These are phyloP conservation scores for Penicillium brevicompactum DNA, from an alignment of 2,329 filamentous ascomycete species.

Conservation along the genomic window DNA sequence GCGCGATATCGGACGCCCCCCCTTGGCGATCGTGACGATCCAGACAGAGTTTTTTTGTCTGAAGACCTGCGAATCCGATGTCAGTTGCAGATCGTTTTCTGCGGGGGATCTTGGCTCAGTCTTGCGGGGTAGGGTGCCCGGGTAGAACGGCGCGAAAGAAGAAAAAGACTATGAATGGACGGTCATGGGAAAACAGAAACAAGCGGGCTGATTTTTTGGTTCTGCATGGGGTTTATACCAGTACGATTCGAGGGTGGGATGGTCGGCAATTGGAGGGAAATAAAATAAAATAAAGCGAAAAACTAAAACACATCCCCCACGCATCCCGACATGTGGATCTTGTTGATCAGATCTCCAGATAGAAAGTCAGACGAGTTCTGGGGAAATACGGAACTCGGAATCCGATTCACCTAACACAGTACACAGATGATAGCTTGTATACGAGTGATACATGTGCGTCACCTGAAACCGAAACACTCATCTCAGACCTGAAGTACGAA, in stretches of 20 bases:
- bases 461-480: conserved; percentile 16
- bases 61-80: conserved; percentile 4
- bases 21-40: conserved; percentile 6
- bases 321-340: not conserved
- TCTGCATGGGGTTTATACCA: not conserved
- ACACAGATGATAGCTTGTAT: not conserved
- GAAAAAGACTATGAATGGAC: not conserved
- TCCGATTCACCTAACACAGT: conserved; percentile 2
- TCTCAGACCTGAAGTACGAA: not conserved
- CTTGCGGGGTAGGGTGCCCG: conserved; percentile 21
- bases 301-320: not conserved
- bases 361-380: conserved; percentile 13
- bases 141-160: conserved; percentile 5
- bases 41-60: not conserved
- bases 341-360: not conserved
- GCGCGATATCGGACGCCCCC: conserved; percentile 23
- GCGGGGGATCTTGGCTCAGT: not conserved
- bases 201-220: not conserved
- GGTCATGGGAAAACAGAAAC: conserved; percentile 4
- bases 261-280: not conserved
- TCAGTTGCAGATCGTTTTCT: conserved; percentile 9
- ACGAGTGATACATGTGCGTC: conserved; percentile 1
- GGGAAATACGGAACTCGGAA: conserved; percentile 9
- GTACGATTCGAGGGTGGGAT: not conserved
- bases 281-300: not conserved